Conservation (phyloP, 129 eudicot species). For the Rutidosis leptorrhynchoides region DNA sequence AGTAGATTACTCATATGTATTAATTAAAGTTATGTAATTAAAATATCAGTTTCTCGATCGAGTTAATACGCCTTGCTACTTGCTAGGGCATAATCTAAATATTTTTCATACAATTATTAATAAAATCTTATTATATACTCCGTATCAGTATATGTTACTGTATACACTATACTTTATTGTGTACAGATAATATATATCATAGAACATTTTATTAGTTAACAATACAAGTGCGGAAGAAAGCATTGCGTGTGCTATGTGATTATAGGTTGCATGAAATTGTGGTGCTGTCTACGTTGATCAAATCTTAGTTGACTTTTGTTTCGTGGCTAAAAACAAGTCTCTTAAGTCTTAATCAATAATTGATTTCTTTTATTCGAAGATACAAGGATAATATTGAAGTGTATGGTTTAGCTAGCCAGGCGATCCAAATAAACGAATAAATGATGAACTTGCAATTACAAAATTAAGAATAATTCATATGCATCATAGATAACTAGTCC, state of each 20-base stretch:
- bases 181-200: background rate
- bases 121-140: too few relatives aligned
- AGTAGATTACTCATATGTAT: too few relatives aligned
- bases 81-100: too few relatives aligned
- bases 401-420: background rate
- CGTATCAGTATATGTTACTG: background rate
- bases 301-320: conserved; percentile 33
- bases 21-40: too few relatives aligned
- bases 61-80: too few relatives aligned
- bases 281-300: conserved; percentile 11
- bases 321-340: conserved; percentile 12
- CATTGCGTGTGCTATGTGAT: conserved; percentile 24
- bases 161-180: background rate
- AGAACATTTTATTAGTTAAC: background rate
- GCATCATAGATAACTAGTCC: too few relatives aligned
- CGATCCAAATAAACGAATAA: background rate
- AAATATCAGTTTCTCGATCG: too few relatives aligned
- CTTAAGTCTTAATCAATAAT: conserved; percentile 20
- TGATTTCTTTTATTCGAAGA: conserved; percentile 15
- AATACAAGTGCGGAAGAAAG: conserved; percentile 27
- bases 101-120: too few relatives aligned
- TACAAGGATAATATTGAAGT: background rate
- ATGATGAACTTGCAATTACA: background rate
- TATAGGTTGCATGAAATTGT: conserved; percentile 21
- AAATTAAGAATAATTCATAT: too few relatives aligned